Percentiles rank a stretch among this genome's conserved stretches.
Evolutionary conservation across 371 early-diverging fungal species (phyloP).

Genomic region (Zopfochytrium polystomum): DNA sequence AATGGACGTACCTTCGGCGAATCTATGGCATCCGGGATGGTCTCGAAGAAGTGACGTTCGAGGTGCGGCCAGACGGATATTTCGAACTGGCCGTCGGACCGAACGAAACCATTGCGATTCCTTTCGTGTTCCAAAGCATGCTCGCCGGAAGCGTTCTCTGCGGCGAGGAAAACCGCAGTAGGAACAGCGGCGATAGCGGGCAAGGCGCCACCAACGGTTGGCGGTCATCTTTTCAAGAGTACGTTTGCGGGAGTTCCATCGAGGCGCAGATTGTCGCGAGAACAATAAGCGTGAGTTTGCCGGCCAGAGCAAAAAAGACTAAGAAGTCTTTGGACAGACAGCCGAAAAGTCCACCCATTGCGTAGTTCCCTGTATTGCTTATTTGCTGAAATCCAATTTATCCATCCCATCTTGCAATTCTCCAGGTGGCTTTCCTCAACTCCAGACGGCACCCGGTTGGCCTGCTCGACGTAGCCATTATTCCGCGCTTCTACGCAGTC

Average conservation of each 20-base stretch:
- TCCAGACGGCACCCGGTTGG: conserved; percentile 30
- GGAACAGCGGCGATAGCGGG: background rate
- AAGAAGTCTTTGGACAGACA: too few relatives aligned
- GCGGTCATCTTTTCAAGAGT: too few relatives aligned
- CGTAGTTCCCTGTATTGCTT: too few relatives aligned
- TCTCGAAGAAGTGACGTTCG: conserved; percentile 29
- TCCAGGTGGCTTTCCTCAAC: conserved; percentile 40
- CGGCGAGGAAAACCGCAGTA: conserved; percentile 4
- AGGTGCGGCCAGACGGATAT: conserved; percentile 25
- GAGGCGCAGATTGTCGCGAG: background rate
- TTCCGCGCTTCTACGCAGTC: conserved; percentile 31
- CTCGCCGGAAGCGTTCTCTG: conserved; percentile 18
- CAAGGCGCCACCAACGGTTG: too few relatives aligned
- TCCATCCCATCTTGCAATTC: too few relatives aligned
- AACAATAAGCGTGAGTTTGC: background rate
- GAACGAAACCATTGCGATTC: conserved; percentile 42
- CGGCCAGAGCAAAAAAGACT: too few relatives aligned
- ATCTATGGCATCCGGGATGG: conserved; percentile 29
- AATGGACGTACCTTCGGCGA: conserved; percentile 41
- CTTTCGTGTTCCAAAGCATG: conserved; percentile 51
- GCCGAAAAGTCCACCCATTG: too few relatives aligned
- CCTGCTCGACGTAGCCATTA: conserved; percentile 35
- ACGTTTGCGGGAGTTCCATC: background rate
- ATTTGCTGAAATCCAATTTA: too few relatives aligned
- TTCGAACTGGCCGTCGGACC: conserved; percentile 33